Evolutionary conservation across 176 grass and related monocot species (phyloP).

Genomic region (Oryza brachyantha): DNA sequence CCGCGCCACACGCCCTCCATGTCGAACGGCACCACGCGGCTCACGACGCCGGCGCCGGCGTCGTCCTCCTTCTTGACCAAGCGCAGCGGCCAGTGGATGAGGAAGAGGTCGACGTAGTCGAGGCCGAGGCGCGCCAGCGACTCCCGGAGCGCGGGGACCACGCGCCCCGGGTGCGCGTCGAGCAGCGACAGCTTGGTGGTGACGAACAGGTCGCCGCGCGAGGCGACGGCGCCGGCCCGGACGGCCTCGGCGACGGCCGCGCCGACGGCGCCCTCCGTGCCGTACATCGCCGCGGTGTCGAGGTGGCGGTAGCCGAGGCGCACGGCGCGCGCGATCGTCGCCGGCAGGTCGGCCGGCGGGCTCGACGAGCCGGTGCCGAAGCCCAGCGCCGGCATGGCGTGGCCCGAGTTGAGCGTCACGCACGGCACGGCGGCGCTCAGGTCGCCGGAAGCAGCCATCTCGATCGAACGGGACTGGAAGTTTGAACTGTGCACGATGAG

Average conservation of each 20-base stretch:
- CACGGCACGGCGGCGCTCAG: not conserved
- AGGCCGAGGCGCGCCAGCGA: slow-evolving; percentile 52
- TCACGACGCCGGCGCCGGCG: not conserved
- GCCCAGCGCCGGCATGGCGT: slow-evolving; percentile 45
- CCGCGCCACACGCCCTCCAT: slow-evolving; percentile 67
- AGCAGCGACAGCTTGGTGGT: slow-evolving; percentile 56
- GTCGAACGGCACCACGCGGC: slow-evolving; percentile 39
- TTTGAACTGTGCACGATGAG: not conserved
- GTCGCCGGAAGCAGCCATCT: not conserved
- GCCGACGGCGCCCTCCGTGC: slow-evolving; percentile 49
- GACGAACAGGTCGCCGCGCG: slow-evolving; percentile 53
- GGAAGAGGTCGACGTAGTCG: slow-evolving; percentile 74
- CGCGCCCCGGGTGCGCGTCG: slow-evolving; percentile 32
- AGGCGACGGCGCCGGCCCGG: slow-evolving; percentile 23
- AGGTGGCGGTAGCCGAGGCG: slow-evolving; percentile 55
- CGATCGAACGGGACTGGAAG: not conserved
- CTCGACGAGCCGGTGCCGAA: slow-evolving; percentile 42
- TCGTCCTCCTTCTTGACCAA: not conserved
- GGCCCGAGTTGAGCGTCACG: slow-evolving; percentile 38
- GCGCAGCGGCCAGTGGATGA: slow-evolving; percentile 66
- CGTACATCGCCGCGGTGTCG: slow-evolving; percentile 48
- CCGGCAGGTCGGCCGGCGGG: slow-evolving; percentile 24
- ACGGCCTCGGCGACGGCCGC: slow-evolving; percentile 43
- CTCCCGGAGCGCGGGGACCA: slow-evolving; percentile 51
- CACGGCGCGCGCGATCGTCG: slow-evolving; percentile 26